A percentile compares a stretch with the other conserved stretches of the same genome.
Evolutionary conservation across 2,329 filamentous ascomycete species (phyloP).

Genomic region (Helotiales sp.): DNA sequence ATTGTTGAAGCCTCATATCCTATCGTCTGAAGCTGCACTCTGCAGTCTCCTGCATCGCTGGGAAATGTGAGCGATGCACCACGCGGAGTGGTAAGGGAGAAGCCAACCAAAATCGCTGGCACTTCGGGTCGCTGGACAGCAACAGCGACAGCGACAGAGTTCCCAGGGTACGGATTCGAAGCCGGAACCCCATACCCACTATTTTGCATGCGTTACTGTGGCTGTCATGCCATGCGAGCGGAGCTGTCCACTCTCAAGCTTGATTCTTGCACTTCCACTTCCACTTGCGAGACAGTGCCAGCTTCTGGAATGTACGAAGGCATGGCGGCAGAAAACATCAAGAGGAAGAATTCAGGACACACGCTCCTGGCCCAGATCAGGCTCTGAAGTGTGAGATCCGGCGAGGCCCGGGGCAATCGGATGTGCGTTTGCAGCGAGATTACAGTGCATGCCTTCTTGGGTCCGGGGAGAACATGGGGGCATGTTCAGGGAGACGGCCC

Average conservation of each 20-base stretch:
- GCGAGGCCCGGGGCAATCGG: not conserved
- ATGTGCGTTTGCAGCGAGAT: not conserved
- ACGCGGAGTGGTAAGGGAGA: not conserved
- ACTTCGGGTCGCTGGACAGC: not conserved
- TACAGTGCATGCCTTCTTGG: slow-evolving; percentile 3
- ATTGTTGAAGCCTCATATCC: not conserved
- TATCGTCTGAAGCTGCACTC: not conserved
- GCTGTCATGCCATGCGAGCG: not conserved
- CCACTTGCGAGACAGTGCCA: not conserved
- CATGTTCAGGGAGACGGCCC: not conserved
- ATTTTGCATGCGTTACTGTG: not conserved
- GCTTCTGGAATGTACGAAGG: not conserved
- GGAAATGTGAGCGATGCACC: slow-evolving; percentile 1
- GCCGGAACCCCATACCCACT: slow-evolving; percentile 1
- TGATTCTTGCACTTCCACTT: no score
- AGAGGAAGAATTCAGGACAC: not conserved
- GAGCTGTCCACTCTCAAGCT: not conserved
- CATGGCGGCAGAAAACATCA: not conserved
- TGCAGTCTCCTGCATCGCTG: not conserved
- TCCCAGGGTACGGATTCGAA: not conserved
- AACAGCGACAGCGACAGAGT: no score
- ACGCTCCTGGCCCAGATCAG: not conserved
- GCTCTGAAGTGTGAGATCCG: not conserved
- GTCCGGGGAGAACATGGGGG: slow-evolving; percentile 1
- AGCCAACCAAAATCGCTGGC: not conserved